phyloP scores from a whole-genome alignment of 169 alveolate species.

The Eimeria acervulina region DNA sequence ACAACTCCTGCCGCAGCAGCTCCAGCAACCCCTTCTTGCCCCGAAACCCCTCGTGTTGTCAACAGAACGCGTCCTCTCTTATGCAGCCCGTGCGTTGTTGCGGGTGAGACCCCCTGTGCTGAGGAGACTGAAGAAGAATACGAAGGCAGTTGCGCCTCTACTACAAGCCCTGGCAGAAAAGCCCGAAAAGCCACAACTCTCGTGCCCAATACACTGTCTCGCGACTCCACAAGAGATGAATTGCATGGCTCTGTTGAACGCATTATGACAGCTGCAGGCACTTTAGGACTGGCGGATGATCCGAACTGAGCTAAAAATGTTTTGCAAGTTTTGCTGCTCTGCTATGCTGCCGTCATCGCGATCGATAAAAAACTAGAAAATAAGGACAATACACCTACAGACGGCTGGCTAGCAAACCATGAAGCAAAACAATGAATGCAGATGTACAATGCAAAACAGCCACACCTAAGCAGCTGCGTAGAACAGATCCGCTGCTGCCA shows the following conservation, averaged over 20 bases:
- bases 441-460: too few species aligned
- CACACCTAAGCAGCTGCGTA: too few species aligned
- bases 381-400: too few species aligned
- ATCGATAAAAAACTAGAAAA: too few species aligned
- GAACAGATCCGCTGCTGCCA: too few species aligned
- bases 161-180: not conserved
- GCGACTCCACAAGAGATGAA: slow-evolving; percentile 5
- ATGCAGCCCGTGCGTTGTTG: not conserved
- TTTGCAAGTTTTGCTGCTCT: too few species aligned
- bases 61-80: not conserved
- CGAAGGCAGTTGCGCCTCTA: not conserved
- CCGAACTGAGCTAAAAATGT: not conserved
- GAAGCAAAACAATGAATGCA: too few species aligned
- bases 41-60: not conserved
- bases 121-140: not conserved
- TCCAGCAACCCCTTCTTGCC: not conserved
- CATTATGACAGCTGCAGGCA: not conserved
- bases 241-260: slow-evolving; percentile 10
- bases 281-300: not conserved
- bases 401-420: too few species aligned
- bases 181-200: not conserved
- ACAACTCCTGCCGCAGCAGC: not conserved
- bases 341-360: too few species aligned
- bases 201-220: not conserved
- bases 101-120: not conserved